phyloP scores from a whole-genome alignment of 192 early-diverging fungal genomes.

The Gigaspora rosea region DNA sequence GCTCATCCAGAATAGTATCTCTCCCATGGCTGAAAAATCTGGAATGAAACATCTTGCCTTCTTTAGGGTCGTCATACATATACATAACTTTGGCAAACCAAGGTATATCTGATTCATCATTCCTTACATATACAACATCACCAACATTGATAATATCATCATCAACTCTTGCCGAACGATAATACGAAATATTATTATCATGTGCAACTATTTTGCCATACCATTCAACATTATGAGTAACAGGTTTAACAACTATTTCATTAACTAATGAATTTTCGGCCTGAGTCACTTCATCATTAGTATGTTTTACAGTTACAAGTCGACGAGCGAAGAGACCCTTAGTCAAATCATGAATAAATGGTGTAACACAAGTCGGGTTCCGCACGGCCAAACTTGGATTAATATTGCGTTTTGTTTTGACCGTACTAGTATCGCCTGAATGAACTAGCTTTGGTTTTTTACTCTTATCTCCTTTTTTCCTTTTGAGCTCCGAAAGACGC shows the following conservation, averaged over 20 bases:
- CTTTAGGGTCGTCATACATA: constrained; percentile 40
- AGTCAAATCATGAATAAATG: constrained; percentile 30
- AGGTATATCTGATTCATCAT: constrained; percentile 34
- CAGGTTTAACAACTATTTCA: background rate
- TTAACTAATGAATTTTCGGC: background rate
- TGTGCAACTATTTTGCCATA: background rate
- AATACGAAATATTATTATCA: constrained; percentile 9
- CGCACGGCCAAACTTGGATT: constrained; percentile 22
- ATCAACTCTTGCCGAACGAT: constrained; percentile 36
- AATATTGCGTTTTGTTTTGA: constrained; percentile 31
- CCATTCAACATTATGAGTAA: constrained; percentile 9
- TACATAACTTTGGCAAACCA: constrained; percentile 48
- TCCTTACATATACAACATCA: constrained; percentile 42
- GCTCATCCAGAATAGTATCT: constrained; percentile 58
- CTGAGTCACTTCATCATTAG: too few species aligned
- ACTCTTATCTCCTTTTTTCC: background rate
- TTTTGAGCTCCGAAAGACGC: background rate
- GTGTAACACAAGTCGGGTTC: constrained; percentile 36
- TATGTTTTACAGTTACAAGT: constrained; percentile 11
- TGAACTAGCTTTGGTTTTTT: background rate
- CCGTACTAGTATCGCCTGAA: constrained; percentile 13
- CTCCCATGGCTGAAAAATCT: constrained; percentile 53
- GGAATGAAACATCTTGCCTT: constrained; percentile 45
- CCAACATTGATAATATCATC: constrained; percentile 32
- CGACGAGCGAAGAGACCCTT: constrained; percentile 25